Base-by-base conservation (phyloP, 164 flowering plant species). In the Chimonanthus praecox region DNA sequence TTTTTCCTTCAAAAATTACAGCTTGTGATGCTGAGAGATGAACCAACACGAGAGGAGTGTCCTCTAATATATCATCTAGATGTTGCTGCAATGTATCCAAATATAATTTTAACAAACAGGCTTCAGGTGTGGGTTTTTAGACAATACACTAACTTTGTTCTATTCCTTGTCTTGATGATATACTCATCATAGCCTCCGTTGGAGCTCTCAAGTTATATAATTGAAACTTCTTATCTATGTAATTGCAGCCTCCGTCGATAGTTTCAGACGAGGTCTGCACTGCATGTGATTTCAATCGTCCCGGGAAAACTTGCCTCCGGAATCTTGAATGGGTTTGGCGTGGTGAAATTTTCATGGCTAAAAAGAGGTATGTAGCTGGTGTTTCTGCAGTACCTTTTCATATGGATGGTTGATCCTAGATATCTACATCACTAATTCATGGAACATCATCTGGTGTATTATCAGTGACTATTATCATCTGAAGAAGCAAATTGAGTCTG, bases 281-380 rank as follows among this genome's bases (percentile, higher is more conserved):
- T 63, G 97, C 99, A 63, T 96, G 99, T 77, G 99, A 96, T 82
- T 96, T 96, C 78, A 96, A 96, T 75, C 99, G 97, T 49, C 99
- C 99, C 2, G 99, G 97, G 58, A 96, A 94, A 82, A 94, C 85
- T 76, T 96, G 99, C 80, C 94, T 96, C 1, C 87, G 99, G 33
- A 94, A 84, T 74, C 97, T 96, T 84, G 99, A 96, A 83, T 96
- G 99, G 99, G 98, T 94, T 77, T 96, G 99, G 99, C 94, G 99
- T 33, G 98, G 99, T 58, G 99, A 92, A 78, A 86, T 84, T 44
- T 96, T 83, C 85, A 92, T 79, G 90, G 98, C 96, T 72, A 96
- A 90, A 87, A 92, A 84, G 87, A 94, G 99, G 99, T 93, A 60
- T 72, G 33, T 64, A 48, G 76, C 71, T 61, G 45, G 58, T 50